These are phyloP conservation scores for Didymosphaeria variabile DNA, from an alignment of 2,329 filamentous ascomycete species.

Conservation along the genomic window DNA sequence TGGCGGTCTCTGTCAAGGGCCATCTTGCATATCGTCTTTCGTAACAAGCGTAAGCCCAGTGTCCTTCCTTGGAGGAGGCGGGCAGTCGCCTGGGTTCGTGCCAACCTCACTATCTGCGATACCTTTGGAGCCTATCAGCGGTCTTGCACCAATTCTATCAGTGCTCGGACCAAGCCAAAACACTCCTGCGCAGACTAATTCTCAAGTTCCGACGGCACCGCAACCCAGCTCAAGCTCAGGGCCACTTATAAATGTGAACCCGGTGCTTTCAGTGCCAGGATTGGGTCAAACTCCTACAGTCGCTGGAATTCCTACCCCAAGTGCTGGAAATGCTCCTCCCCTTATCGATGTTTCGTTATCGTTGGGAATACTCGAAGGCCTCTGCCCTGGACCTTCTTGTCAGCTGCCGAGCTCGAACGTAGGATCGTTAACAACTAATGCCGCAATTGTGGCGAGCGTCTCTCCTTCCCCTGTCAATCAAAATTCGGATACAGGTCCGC, in stretches of 20 bases:
- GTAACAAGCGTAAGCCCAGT: background rate
- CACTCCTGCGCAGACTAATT: background rate
- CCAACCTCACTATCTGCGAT: background rate
- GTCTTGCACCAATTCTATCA: slow-evolving; percentile 1
- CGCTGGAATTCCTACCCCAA: background rate
- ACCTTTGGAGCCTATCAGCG: background rate
- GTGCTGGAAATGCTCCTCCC: background rate
- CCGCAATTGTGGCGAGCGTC: background rate
- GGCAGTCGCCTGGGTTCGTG: background rate
- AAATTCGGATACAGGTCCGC: background rate
- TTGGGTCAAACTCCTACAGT: background rate
- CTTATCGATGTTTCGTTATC: slow-evolving; percentile 6
- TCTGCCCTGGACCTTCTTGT: slow-evolving; percentile 11
- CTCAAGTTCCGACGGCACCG: background rate
- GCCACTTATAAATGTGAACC: background rate
- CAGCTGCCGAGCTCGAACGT: background rate
- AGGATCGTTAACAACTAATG: background rate
- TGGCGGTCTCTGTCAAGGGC: background rate
- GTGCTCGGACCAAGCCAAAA: background rate
- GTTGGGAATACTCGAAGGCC: slow-evolving; percentile 1
- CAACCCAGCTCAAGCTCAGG: background rate
- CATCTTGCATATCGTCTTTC: slow-evolving; percentile 1
- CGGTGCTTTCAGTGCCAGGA: background rate
- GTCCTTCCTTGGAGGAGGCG: background rate
- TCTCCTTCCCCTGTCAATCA: background rate